Evolutionary conservation across 352 stramenopile species (phyloP), one percentile per base, ranked within the genome.

Genomic region (Thraustochytrium striatum): DNA sequence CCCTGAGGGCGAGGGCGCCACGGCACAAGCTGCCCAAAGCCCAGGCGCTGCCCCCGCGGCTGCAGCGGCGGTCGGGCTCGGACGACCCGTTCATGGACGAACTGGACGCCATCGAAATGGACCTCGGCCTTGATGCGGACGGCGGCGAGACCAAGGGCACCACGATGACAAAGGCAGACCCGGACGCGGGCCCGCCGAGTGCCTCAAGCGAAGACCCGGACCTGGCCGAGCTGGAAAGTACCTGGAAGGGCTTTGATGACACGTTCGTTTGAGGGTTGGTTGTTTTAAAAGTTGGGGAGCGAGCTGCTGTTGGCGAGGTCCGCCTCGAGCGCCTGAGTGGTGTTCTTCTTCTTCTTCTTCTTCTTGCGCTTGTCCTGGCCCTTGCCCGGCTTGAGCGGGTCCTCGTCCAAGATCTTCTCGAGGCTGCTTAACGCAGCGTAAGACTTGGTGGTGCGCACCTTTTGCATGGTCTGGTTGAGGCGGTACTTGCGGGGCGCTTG

Each of bases 381-480:
- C 47, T 41, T 50, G 50, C 65, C 65, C 7, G 28, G 19, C 61
- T 19, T 28, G 13, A 36, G 36, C 1, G 65, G 43, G 50, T 39
- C 65, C 25, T 55, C 47, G 25, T 55, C 47, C 19, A 75, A 38
- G 39, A 75, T 75, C 50, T 75, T 75, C 30, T 58, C 52, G 32
- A 75, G 52, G 47, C 61, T 43, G 11, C 65, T 38, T 0, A 75
- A 43, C 5, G 65, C 65, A 25, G 30, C 21, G 47, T 75, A 75
- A 16, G 65, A 75, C 30, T 75, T 75, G 1, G 65, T 75, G 11
- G 65, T 38, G n/a, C 65, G 65, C 19, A 75, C 65, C 8, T 38
- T 5, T 32, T 75, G 30, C 65, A 75, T 75, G 9, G 65, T 75
- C 32, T 75, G 65, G 39, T 75, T 75, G 36, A 75, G 65, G 8